These are phyloP conservation scores for Skeletonema costatum DNA, from an alignment of 108 stramenopile species.

Conservation along the genomic window DNA sequence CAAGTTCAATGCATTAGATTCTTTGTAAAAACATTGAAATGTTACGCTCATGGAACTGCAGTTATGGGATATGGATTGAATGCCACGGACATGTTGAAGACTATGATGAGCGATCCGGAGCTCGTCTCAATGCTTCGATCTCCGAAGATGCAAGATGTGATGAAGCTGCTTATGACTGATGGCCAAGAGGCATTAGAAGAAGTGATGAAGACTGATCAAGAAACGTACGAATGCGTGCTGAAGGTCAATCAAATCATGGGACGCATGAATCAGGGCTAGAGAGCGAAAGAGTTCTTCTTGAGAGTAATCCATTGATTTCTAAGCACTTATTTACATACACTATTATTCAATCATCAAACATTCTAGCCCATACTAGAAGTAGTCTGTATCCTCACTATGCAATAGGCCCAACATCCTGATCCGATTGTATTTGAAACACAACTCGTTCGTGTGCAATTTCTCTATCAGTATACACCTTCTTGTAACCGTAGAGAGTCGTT, in stretches of 20 bases:
- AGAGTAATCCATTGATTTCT: not conserved
- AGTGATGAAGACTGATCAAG: constrained; percentile 51
- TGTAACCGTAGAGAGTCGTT: constrained; percentile 40
- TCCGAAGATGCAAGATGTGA: constrained; percentile 66
- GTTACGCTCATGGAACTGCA: too few species aligned
- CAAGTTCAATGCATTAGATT: too few species aligned
- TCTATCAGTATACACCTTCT: constrained; percentile 40
- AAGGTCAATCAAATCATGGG: constrained; percentile 55
- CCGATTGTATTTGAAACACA: constrained; percentile 24
- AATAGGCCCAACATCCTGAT: not conserved
- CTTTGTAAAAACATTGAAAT: too few species aligned
- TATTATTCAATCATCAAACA: too few species aligned
- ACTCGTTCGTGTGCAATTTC: constrained; percentile 47
- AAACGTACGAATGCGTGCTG: constrained; percentile 50
- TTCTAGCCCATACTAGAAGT: too few species aligned
- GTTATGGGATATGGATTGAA: too few species aligned
- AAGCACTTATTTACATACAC: too few species aligned
- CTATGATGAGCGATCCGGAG: constrained; percentile 56
- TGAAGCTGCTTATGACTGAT: constrained; percentile 64
- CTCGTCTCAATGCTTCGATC: constrained; percentile 58
- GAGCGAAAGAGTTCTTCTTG: not conserved
- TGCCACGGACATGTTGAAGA: constrained; percentile 51
- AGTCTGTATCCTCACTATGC: too few species aligned
- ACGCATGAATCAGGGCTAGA: constrained; percentile 13
- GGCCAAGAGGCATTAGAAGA: constrained; percentile 57